Evolutionary conservation across 192 early-diverging fungal species (phyloP).

Genomic region (Mortierella alpina): DNA sequence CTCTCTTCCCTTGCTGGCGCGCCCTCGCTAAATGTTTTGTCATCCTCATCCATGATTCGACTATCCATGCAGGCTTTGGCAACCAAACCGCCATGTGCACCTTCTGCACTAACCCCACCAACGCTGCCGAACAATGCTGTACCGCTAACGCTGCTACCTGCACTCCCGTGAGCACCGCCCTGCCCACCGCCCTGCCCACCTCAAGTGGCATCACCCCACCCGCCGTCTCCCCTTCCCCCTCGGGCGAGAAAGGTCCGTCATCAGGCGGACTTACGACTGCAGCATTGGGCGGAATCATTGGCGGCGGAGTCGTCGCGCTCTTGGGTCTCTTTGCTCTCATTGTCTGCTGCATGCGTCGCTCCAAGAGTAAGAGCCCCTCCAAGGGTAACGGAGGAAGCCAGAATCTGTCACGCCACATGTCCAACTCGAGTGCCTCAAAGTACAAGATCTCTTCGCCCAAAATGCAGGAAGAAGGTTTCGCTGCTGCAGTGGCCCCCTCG

Average conservation of each 20-base stretch:
- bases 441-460: conserved; percentile 52
- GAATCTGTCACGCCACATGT: conserved; percentile 32
- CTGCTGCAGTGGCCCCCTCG: not conserved
- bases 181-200: not conserved
- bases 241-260: not conserved
- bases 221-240: not conserved
- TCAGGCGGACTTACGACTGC: conserved; percentile 22
- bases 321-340: conserved; percentile 22
- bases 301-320: conserved; percentile 19
- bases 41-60: no score
- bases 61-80: conserved; percentile 21
- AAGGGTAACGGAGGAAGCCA: conserved; percentile 1
- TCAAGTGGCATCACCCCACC: not conserved
- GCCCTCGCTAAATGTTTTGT: no score
- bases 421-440: conserved; percentile 29
- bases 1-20: no score
- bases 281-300: conserved; percentile 34
- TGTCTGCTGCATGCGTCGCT: conserved; percentile 34
- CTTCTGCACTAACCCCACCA: conserved; percentile 5
- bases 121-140: conserved; percentile 25
- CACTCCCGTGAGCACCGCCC: not conserved
- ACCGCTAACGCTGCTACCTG: not conserved
- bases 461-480: conserved; percentile 47
- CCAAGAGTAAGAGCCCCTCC: not conserved
- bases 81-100: conserved; percentile 7